Evolutionary conservation across 2,329 filamentous ascomycete genomes (phyloP), one percentile per base, ranked within the genome.

Genomic region (Plenodomus biglobosus): DNA sequence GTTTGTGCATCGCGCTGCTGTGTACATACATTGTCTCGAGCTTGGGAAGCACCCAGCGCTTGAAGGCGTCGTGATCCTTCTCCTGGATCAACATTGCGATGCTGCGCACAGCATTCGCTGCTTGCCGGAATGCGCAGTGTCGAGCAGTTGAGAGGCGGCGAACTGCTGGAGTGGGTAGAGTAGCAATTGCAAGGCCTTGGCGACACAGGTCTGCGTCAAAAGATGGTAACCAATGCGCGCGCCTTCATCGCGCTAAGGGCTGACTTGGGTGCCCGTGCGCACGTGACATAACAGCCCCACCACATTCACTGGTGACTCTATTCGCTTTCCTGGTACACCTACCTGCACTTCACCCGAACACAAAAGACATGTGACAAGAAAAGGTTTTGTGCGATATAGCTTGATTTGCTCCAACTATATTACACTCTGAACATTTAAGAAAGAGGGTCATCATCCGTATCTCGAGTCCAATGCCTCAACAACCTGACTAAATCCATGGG

Each of bases 11-110:
- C 30, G 36, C 19, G 22, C 30, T n/a, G n/a, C n/a, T n/a, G n/a
- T n/a, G n/a, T 37, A 75, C 85, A 44, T 73, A 88, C 86, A 86
- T 88, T 65, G 87, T 84, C 67, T 89, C 87, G 44, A 92, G 81
- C 54, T 87, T 83, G 73, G 86, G 86, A 53, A 91, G 83, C 53
- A 92, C 84, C 88, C 88, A 92, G 50, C 80, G 78, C 76, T 90
- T 91, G 45, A 94, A 78, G 52, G 81, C 73, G 46, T 80, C 69
- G 16, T 76, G 74, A 56, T 84, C 76, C 18, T 72, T 73, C 16
- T 83, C 81, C 37, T 76, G 74, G 48, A 85, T 75, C 54, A 78
- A 71, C 82, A 84, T 84, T 17, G 38, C 63, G 53, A 45, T 46
- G 24, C 38, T 38, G 42, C 40, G 16, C 24, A 16, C 27, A 38